These are phyloP conservation scores for Tolypocladium nubicola DNA, from an alignment of 2,329 filamentous ascomycete species.

Conservation along the genomic window DNA sequence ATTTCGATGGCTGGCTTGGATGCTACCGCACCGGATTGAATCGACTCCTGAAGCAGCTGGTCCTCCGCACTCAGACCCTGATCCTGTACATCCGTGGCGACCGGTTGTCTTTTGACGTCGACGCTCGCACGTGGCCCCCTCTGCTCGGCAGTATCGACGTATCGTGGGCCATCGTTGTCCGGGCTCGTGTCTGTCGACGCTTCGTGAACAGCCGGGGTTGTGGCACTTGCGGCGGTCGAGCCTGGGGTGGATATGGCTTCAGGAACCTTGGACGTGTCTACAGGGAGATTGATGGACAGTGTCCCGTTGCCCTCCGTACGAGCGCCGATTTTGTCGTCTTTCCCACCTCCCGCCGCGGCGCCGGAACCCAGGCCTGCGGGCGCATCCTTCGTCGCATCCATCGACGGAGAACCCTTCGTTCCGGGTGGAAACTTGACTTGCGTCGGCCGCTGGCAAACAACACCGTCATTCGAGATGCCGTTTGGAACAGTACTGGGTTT, in stretches of 20 bases:
- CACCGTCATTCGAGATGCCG: background rate
- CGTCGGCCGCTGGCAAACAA: constrained; percentile 6
- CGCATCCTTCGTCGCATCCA: constrained; percentile 2
- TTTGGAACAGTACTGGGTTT: background rate
- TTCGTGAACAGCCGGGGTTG: constrained; percentile 59
- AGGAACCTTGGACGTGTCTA: constrained; percentile 23
- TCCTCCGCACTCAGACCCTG: constrained; percentile 25
- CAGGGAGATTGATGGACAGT: constrained; percentile 21
- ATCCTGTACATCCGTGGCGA: background rate
- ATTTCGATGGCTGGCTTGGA: constrained; percentile 6
- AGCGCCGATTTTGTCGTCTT: background rate
- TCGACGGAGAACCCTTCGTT: constrained; percentile 16
- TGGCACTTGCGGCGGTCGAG: constrained; percentile 64
- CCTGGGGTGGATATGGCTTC: constrained; percentile 43
- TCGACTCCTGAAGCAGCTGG: constrained; percentile 33
- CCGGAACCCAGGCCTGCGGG: background rate
- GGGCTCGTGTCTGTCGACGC: constrained; percentile 66
- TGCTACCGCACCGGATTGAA: constrained; percentile 16
- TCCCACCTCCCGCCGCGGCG: background rate
- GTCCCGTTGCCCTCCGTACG: background rate
- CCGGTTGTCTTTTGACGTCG: background rate
- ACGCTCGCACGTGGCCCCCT: constrained; percentile 26
- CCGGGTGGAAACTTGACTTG: constrained; percentile 22
- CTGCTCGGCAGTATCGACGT: constrained; percentile 36
- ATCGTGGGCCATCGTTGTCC: constrained; percentile 53